Evolutionary conservation across 2,329 filamentous ascomycete genomes (phyloP), one percentile per base, ranked within the genome.

Genomic region (Keithomyces neogunnii): DNA sequence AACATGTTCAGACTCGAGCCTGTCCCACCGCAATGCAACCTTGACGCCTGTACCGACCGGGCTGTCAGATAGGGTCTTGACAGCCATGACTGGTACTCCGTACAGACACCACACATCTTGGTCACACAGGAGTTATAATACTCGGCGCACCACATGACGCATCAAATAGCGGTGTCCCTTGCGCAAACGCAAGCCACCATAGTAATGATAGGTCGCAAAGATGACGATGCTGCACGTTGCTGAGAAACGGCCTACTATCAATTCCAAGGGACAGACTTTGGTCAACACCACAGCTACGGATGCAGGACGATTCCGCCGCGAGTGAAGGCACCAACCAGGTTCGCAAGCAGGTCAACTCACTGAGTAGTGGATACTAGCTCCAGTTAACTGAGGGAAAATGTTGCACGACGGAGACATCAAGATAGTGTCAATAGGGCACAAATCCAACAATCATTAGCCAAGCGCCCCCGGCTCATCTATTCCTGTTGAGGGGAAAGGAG

Each of bases 131-230:
- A 44, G 26, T 11, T 5, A 44, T 19, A 44, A 44, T 9, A 26
- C 29, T 44, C 28, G 8, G 6, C n/a, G 40, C 48, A 28, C 33
- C 43, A 40, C 49, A 46, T 33, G 36, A 35, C 43, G 31, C 26
- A 6, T 46, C 49, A 50, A 46, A 46, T 11, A 45, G 49, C 49
- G 49, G 43, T 50, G 49, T 50, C 42, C 26, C 11, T 33, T 45
- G 45, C 31, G 9, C n/a, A 47, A 39, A 39, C 29, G 45, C 45
- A 47, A 47, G 45, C 31, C 45, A 39, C 45, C 2, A 26, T 11
- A 29, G n/a, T 10, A 44, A 9, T 29, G 26, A 44, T 44, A 30
- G 28, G 40, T 13, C 28, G 30, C 5, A 39, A n/a, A 10, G 4
- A 39, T 13, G 8, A 39, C 40, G 30, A 44, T 11, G 2, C 33